These are phyloP conservation scores for Arctium minus DNA, from an alignment of 129 eudicot species.

Conservation along the genomic window DNA sequence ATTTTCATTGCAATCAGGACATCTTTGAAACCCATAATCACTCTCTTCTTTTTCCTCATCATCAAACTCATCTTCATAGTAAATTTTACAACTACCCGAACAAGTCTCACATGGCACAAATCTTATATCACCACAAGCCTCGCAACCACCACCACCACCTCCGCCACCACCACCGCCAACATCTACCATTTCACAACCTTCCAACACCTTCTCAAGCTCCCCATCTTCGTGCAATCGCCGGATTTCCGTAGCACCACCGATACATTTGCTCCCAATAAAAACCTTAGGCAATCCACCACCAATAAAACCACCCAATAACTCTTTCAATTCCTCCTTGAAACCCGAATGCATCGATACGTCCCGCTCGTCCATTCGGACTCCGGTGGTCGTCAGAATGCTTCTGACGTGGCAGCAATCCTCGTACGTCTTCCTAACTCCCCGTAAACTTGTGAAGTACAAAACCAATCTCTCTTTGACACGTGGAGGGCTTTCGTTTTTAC, in stretches of 20 bases:
- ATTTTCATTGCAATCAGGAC: conserved; percentile 94
- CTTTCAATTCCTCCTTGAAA: conserved; percentile 80
- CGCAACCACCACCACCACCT: conserved; percentile 50
- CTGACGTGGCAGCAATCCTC: conserved; percentile 89
- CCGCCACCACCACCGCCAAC: conserved; percentile 30
- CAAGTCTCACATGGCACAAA: conserved; percentile 92
- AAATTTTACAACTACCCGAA: conserved; percentile 92
- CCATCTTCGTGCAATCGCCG: conserved; percentile 72
- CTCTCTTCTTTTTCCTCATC: conserved; percentile 45
- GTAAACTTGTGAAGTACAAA: conserved; percentile 76
- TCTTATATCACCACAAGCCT: conserved; percentile 88
- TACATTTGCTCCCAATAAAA: conserved; percentile 51
- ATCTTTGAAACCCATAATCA: conserved; percentile 81
- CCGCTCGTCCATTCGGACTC: conserved; percentile 78
- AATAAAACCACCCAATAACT: conserved; percentile 44
- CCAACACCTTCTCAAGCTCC: conserved; percentile 64
- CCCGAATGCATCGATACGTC: conserved; percentile 97
- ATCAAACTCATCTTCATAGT: conserved; percentile 57
- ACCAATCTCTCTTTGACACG: conserved; percentile 52
- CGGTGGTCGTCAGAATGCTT: conserved; percentile 55
- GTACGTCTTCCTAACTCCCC: conserved; percentile 91
- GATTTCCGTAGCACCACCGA: conserved; percentile 82
- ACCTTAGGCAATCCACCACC: conserved; percentile 71
- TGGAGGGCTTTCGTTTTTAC: conserved; percentile 17
- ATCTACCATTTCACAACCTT: conserved; percentile 51